Evolutionary conservation across 2,329 filamentous ascomycete species (phyloP).

Genomic region (Zymoseptoria pseudotritici): DNA sequence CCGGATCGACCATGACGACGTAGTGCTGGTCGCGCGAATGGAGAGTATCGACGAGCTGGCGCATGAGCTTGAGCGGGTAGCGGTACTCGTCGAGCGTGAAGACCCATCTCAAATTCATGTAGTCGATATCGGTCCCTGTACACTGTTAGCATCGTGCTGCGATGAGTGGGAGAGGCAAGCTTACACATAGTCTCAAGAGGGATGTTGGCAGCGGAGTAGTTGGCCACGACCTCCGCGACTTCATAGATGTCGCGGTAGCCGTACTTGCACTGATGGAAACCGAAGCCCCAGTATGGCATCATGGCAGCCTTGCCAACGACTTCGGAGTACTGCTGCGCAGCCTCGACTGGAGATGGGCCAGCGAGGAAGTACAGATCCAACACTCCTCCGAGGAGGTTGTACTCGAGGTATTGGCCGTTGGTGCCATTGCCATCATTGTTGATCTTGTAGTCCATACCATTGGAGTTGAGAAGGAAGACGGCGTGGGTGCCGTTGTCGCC

Average conservation of each 20-base stretch:
- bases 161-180: not conserved
- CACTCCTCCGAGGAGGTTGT: constrained; percentile 70
- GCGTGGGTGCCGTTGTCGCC: constrained; percentile 49
- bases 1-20: constrained; percentile 67
- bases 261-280: constrained; percentile 45
- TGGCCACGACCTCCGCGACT: constrained; percentile 59
- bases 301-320: constrained; percentile 42
- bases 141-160: constrained; percentile 45
- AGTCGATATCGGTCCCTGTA: constrained; percentile 26
- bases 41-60: constrained; percentile 55
- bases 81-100: constrained; percentile 60
- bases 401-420: constrained; percentile 63
- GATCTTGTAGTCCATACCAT: constrained; percentile 70
- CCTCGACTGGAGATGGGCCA: constrained; percentile 40
- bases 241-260: constrained; percentile 53
- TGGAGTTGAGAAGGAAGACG: constrained; percentile 64
- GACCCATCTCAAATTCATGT: constrained; percentile 43
- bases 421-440: constrained; percentile 43
- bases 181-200: constrained; percentile 62
- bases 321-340: constrained; percentile 45
- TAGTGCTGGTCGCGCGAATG: constrained; percentile 30
- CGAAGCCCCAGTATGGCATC: constrained; percentile 47
- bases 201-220: constrained; percentile 56
- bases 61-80: constrained; percentile 56
- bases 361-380: constrained; percentile 56